Base-by-base conservation (phyloP, 495 filamentous ascomycete genomes). In the Staphylotrichum tortipilum region DNA sequence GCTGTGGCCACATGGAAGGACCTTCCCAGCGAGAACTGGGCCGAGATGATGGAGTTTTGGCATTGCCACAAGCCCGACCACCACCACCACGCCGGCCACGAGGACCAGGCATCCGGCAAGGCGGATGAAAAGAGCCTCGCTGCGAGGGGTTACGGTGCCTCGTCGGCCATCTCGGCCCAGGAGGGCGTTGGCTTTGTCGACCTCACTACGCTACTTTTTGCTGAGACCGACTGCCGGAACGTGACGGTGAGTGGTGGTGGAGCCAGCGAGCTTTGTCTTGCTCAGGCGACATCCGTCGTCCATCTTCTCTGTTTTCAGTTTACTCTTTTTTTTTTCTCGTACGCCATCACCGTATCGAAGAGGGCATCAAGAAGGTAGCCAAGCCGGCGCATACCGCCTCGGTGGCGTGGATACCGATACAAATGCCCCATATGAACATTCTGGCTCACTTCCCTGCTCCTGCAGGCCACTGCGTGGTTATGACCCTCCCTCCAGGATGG, bases 1-100 rank as follows among this genome's bases (percentile, higher is more conserved):
- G 55, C 41, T 4, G 59, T 84, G 22, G 66, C 66, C 55, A 67
- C 65, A n/a, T 98, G 94, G 92, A 95, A 90, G 67, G 89, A 97
- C 59, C 74, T 98, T 4, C 92, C 92, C 1, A 94, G 88, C 56
- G 88, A 90, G 50, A 92, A 94, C 58, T 99, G 92, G 92, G 92
- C 91, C 2, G 92, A 99, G 66, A 96, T 97, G 94, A 99, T 99
- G 92, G 92, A 99, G 62, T 95, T 96, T 57, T 99, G 92, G 92
- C 92, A 99, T 66, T 99, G 92, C 62, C 92, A 98, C 64, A 97
- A 96, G 61, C 92, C 89, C 36, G 69, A 69, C 5, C 43, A 52
- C 14, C 44, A 49, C 18, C 30, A 63, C 23, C 50, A 67, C 23
- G 56, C 68, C 47, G 26, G 6, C 26, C 57, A 63, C 14, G 49